Conservation (phyloP, 768 basidiomycete genomes). For the Porphyrellus cyaneotinctus region DNA sequence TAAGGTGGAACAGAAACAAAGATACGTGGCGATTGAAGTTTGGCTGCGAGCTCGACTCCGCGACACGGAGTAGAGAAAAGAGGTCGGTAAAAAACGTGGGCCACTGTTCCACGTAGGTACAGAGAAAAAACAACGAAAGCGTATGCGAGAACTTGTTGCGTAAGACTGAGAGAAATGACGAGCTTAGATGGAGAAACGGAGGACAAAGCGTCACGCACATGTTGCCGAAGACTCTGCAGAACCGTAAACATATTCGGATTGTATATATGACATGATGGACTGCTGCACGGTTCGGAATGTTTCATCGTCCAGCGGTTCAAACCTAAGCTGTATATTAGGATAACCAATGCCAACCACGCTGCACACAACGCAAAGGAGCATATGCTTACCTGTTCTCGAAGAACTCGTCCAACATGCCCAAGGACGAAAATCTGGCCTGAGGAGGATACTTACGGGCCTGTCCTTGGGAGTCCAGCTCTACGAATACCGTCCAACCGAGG, state of each 20-base stretch:
- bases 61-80: slow-evolving; percentile 65
- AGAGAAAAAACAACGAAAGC: slow-evolving; percentile 82
- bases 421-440: slow-evolving; percentile 75
- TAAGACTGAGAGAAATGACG: slow-evolving; percentile 50
- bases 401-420: slow-evolving; percentile 78
- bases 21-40: slow-evolving; percentile 82
- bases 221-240: slow-evolving; percentile 74
- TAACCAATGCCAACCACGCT: background rate
- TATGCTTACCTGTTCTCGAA: slow-evolving; percentile 72
- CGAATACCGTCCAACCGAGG: slow-evolving; percentile 71
- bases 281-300: slow-evolving; percentile 70
- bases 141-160: slow-evolving; percentile 96
- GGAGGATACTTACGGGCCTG: slow-evolving; percentile 56
- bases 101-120: slow-evolving; percentile 83
- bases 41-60: slow-evolving; percentile 51
- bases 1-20: slow-evolving; percentile 84
- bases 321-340: slow-evolving; percentile 36
- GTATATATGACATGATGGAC: slow-evolving; percentile 76
- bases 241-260: slow-evolving; percentile 84
- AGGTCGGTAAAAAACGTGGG: slow-evolving; percentile 79
- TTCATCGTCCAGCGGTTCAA: slow-evolving; percentile 64
- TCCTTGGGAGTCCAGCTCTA: slow-evolving; percentile 57
- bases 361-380: background rate
- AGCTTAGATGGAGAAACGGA: slow-evolving; percentile 1
- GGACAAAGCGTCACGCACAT: slow-evolving; percentile 55